Evolutionary conservation across 2,329 filamentous ascomycete species (phyloP).

Genomic region (Trichothecium sympodiale): DNA sequence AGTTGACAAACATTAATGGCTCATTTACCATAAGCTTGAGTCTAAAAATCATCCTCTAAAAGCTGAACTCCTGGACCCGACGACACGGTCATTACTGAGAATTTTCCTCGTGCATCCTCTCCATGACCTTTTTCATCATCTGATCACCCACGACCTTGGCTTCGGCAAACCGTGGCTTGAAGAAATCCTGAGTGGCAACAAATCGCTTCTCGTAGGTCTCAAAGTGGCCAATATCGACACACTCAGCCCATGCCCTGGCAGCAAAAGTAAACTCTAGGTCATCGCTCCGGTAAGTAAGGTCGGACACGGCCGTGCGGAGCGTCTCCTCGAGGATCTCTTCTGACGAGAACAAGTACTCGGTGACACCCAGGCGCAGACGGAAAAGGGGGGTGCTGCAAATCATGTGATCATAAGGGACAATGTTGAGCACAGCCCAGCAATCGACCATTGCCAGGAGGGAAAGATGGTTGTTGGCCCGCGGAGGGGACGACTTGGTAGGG

Average conservation of each 20-base stretch:
- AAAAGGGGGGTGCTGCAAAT: constrained; percentile 97
- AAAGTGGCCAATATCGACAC: constrained; percentile 83
- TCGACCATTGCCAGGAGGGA: constrained; percentile 94
- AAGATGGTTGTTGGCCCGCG: constrained; percentile 82
- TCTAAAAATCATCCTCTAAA: background rate
- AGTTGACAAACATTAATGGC: background rate
- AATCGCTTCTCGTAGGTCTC: constrained; percentile 89
- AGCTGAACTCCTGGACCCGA: background rate
- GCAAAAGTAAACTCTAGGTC: constrained; percentile 98
- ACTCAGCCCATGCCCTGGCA: constrained; percentile 89
- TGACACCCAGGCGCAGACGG: constrained; percentile 92
- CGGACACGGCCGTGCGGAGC: constrained; percentile 74
- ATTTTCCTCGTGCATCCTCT: constrained; percentile 47
- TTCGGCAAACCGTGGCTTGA: constrained; percentile 79
- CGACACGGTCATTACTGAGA: background rate
- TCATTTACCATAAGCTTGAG: background rate
- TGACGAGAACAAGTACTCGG: constrained; percentile 88
- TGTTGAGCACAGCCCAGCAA: constrained; percentile 90
- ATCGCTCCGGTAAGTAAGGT: constrained; percentile 86
- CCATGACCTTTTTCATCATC: constrained; percentile 93
- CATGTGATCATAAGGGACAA: constrained; percentile 98
- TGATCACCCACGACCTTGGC: constrained; percentile 82
- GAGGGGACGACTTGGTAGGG: constrained; percentile 40
- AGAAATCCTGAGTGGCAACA: constrained; percentile 80
- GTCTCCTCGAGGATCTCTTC: constrained; percentile 70